A percentile compares a stretch with the other conserved stretches of the same genome.
phyloP scores from a whole-genome alignment of 2,329 filamentous ascomycete species.

The Trichoderma polysporum region DNA sequence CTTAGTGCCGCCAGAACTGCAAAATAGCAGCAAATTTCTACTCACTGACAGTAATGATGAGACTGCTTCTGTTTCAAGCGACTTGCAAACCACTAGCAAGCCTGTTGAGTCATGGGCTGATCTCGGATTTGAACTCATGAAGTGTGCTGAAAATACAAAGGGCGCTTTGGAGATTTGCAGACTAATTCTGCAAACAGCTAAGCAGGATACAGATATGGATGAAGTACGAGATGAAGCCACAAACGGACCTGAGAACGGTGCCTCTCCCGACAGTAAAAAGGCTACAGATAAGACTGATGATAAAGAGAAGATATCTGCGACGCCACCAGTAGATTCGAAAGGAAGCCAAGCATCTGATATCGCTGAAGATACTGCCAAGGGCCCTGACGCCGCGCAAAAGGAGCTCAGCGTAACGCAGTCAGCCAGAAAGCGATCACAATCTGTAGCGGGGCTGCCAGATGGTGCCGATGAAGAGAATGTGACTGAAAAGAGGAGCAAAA shows the following conservation, averaged over 20 bases:
- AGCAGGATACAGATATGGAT: conserved; percentile 30
- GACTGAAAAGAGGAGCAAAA: conserved; percentile 63
- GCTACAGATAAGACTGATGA: background rate
- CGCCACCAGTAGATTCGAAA: conserved; percentile 22
- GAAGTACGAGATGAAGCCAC: conserved; percentile 23
- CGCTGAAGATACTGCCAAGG: conserved; percentile 30
- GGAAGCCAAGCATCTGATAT: conserved; percentile 28
- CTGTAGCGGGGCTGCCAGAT: conserved; percentile 58
- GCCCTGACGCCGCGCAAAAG: conserved; percentile 33
- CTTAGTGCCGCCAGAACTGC: conserved; percentile 32
- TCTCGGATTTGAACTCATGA: conserved; percentile 37
- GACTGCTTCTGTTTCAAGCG: background rate
- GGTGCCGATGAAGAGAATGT: conserved; percentile 56
- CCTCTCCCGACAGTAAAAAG: conserved; percentile 13
- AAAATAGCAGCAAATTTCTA: background rate
- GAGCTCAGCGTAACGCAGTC: conserved; percentile 41
- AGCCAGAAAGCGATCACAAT: conserved; percentile 62
- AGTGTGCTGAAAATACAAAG: conserved; percentile 32
- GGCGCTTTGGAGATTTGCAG: conserved; percentile 34
- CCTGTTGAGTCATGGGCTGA: conserved; percentile 34
- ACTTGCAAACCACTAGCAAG: conserved; percentile 14
- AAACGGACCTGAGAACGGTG: conserved; percentile 18
- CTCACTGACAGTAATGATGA: background rate
- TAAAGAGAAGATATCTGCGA: conserved; percentile 7
- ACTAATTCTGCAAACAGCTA: conserved; percentile 28